These are phyloP conservation scores for Kentomonas sorsogonicus DNA, from an alignment of 208 protist species.

Conservation along the genomic window DNA sequence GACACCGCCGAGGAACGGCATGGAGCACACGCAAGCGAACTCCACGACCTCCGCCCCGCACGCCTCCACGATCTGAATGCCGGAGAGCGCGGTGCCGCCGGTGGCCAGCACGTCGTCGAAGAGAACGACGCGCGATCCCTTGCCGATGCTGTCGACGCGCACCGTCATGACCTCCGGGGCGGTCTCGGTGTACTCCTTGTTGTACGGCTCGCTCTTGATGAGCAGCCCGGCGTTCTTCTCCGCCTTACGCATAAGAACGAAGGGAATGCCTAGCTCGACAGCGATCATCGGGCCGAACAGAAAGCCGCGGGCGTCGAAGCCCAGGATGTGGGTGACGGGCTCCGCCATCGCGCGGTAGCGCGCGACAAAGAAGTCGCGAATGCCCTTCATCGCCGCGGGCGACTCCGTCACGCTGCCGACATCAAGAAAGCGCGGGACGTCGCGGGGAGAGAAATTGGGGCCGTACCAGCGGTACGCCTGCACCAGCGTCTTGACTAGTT, in stretches of 20 bases:
- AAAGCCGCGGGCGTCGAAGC: slow-evolving; percentile 89
- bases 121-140: slow-evolving; percentile 76
- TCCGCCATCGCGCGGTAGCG: slow-evolving; percentile 64
- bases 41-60: slow-evolving; percentile 67
- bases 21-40: slow-evolving; percentile 46
- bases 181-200: slow-evolving; percentile 88
- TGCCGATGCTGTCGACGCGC: slow-evolving; percentile 62
- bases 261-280: slow-evolving; percentile 79
- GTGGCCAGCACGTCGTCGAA: slow-evolving; percentile 92
- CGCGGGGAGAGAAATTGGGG: slow-evolving; percentile 78
- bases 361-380: slow-evolving; percentile 79
- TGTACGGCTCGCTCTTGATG: slow-evolving; percentile 80
- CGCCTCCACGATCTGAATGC: slow-evolving; percentile 82
- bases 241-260: slow-evolving; percentile 89
- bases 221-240: slow-evolving; percentile 83
- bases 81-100: slow-evolving; percentile 85
- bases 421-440: slow-evolving; percentile 87
- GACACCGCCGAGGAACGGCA: slow-evolving; percentile 61
- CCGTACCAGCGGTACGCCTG: slow-evolving; percentile 86
- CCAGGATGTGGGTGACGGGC: slow-evolving; percentile 73
- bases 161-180: slow-evolving; percentile 81
- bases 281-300: slow-evolving; percentile 86
- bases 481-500: slow-evolving; percentile 38
- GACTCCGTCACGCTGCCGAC: slow-evolving; percentile 83
- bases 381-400: slow-evolving; percentile 55